A percentile compares a stretch with the other conserved stretches of the same genome.
These are phyloP conservation scores for Puccinellia tenuiflora DNA, from an alignment of 176 grass and related monocot genomes.

Conservation along the genomic window DNA sequence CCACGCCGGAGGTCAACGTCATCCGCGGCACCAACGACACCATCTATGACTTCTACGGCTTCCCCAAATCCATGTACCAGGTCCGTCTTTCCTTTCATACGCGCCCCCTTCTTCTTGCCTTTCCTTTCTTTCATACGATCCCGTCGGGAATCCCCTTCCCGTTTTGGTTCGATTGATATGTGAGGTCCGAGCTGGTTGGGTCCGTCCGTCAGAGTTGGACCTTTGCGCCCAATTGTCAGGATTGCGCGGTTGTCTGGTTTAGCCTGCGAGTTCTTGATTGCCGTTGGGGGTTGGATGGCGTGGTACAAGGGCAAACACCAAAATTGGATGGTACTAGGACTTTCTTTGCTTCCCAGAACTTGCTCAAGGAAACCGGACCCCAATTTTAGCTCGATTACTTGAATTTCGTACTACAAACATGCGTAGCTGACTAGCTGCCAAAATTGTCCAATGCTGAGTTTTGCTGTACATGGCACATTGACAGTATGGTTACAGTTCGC, in stretches of 20 bases:
- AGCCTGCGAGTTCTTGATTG: not conserved
- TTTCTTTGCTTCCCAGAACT: no score
- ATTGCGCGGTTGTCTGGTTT: not conserved
- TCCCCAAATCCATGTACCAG: constrained; percentile 76
- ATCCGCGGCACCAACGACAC: constrained; percentile 42
- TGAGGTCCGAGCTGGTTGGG: not conserved
- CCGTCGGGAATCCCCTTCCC: not conserved
- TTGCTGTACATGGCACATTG: no score
- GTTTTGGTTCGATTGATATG: not conserved
- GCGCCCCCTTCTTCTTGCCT: not conserved
- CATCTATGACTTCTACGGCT: constrained; percentile 69
- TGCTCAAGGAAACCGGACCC: no score
- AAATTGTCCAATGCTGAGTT: no score
- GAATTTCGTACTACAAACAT: no score
- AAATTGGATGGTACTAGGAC: no score
- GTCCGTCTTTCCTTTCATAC: constrained; percentile 14
- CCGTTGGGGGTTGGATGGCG: not conserved
- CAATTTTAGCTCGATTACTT: no score
- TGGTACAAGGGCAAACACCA: not conserved
- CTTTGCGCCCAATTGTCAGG: not conserved
- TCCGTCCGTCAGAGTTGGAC: not conserved
- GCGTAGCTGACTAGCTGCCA: no score
- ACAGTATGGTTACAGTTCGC: no score
- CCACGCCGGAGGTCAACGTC: constrained; percentile 42
- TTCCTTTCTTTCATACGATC: not conserved